These are phyloP conservation scores for Fusarium nanum DNA, from an alignment of 2,329 filamentous ascomycete species.

Conservation along the genomic window DNA sequence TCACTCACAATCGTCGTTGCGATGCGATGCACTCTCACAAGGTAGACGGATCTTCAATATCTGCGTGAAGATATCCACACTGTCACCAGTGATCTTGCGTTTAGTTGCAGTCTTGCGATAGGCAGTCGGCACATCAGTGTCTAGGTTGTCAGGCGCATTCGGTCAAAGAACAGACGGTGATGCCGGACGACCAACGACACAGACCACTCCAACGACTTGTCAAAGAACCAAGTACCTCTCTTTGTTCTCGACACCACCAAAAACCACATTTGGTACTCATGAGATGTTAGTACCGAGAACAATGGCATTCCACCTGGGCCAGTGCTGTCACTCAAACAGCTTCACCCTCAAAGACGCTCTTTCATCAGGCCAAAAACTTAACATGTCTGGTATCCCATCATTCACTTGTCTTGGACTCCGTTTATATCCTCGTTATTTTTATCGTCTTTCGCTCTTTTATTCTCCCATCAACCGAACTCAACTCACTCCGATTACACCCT, in stretches of 20 bases:
- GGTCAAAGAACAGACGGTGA: conserved; percentile 18
- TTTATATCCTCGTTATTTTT: conserved; percentile 15
- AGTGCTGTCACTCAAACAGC: not conserved
- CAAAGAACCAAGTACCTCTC: conserved; percentile 15
- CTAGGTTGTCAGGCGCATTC: not conserved
- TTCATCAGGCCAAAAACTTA: conserved; percentile 21
- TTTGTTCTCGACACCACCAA: conserved; percentile 27
- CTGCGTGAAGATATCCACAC: rapidly evolving
- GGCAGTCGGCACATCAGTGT: not conserved
- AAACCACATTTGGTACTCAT: conserved; percentile 8
- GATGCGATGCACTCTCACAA: too few species aligned
- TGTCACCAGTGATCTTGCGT: not conserved
- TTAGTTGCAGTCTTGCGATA: not conserved
- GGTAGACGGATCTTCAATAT: rapidly evolving
- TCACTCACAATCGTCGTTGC: not conserved
- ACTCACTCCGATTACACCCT: not conserved
- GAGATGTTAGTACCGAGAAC: conserved; percentile 11
- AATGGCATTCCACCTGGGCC: conserved; percentile 23
- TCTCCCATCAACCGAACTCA: not conserved
- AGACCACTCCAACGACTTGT: conserved; percentile 23
- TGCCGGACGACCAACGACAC: conserved; percentile 10
- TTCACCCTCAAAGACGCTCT: not conserved
- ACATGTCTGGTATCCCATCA: conserved; percentile 2
- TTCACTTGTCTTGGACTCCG: not conserved
- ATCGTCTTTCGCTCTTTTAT: not conserved